phyloP scores from a whole-genome alignment of 2,329 filamentous ascomycete genomes.

The Colletotrichum coccodes region DNA sequence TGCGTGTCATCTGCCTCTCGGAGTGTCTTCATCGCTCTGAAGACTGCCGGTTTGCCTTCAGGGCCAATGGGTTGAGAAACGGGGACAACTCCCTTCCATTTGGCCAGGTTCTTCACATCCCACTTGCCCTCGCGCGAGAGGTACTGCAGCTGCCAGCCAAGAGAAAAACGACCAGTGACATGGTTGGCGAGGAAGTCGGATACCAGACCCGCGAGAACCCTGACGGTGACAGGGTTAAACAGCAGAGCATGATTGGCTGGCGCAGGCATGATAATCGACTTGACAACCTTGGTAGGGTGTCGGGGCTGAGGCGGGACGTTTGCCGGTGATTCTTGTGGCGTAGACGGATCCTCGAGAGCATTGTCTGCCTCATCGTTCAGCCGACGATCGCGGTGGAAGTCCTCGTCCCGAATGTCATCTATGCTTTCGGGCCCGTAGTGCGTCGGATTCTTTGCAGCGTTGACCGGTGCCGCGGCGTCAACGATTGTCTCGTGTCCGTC shows the following conservation, averaged over 20 bases:
- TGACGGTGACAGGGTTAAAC: conserved; percentile 80
- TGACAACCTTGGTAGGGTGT: conserved; percentile 66
- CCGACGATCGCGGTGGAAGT: conserved; percentile 45
- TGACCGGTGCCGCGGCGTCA: conserved; percentile 60
- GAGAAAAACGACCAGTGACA: conserved; percentile 80
- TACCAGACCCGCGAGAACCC: conserved; percentile 82
- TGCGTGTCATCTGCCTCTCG: conserved; percentile 88
- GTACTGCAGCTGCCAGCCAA: conserved; percentile 92
- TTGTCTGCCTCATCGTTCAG: conserved; percentile 47
- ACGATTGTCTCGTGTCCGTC: conserved; percentile 47
- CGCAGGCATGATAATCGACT: conserved; percentile 75
- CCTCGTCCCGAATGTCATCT: conserved; percentile 48
- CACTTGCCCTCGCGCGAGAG: conserved; percentile 92
- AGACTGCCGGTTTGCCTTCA: conserved; percentile 61
- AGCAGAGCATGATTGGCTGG: conserved; percentile 87
- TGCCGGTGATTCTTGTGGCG: conserved; percentile 52
- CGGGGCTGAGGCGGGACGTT: conserved; percentile 57
- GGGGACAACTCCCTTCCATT: conserved; percentile 85
- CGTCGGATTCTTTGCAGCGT: conserved; percentile 43
- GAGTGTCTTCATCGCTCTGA: conserved; percentile 92
- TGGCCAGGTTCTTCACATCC: conserved; percentile 96
- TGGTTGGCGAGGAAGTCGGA: conserved; percentile 82
- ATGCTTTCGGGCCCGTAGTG: conserved; percentile 49
- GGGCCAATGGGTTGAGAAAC: conserved; percentile 80
- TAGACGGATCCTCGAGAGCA: conserved; percentile 55